phyloP scores from a whole-genome alignment of 345 rosid species.

The Populus davidiana region DNA sequence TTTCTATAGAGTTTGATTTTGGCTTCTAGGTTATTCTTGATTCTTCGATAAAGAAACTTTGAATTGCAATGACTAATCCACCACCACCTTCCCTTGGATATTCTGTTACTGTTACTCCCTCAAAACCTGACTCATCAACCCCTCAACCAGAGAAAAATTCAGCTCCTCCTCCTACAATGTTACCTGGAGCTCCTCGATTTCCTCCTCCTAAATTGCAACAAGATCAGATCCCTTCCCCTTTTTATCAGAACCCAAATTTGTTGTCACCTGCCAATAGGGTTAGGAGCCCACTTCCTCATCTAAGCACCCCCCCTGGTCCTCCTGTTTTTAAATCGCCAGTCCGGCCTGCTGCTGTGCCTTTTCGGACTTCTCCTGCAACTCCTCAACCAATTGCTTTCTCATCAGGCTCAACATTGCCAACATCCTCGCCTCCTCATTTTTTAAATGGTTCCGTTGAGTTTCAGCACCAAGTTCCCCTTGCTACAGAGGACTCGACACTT shows the following conservation, averaged over 20 bases:
- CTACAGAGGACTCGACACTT: slow-evolving; percentile 47
- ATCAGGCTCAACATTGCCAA: slow-evolving; percentile 66
- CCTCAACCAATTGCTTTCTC: slow-evolving; percentile 90
- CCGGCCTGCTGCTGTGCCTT: slow-evolving; percentile 92
- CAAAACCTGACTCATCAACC: slow-evolving; percentile 41
- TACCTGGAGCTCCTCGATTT: slow-evolving; percentile 61
- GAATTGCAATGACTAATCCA: slow-evolving; percentile 59
- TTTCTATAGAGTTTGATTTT: slow-evolving; percentile 14
- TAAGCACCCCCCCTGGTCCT: slow-evolving; percentile 95
- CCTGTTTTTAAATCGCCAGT: slow-evolving; percentile 85
- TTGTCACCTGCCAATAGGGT: slow-evolving; percentile 63
- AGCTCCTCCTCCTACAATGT: slow-evolving; percentile 41
- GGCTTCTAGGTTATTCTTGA: slow-evolving; percentile 16
- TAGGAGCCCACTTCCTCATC: slow-evolving; percentile 58
- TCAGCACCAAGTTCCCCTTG: slow-evolving; percentile 50
- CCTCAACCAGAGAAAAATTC: slow-evolving; percentile 43
- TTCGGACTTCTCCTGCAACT: slow-evolving; percentile 81
- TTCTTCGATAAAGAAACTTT: slow-evolving; percentile 13
- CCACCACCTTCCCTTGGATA: slow-evolving; percentile 49
- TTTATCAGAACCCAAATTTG: slow-evolving; percentile 44
- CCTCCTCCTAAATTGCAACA: slow-evolving; percentile 57
- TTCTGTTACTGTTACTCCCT: slow-evolving; percentile 38
- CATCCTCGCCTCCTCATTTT: slow-evolving; percentile 74
- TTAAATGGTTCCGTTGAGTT: slow-evolving; percentile 61
- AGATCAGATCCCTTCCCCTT: slow-evolving; percentile 58